These are phyloP conservation scores for Candida sanyaensis DNA, from an alignment of 1,139 yeast species.

Conservation along the genomic window DNA sequence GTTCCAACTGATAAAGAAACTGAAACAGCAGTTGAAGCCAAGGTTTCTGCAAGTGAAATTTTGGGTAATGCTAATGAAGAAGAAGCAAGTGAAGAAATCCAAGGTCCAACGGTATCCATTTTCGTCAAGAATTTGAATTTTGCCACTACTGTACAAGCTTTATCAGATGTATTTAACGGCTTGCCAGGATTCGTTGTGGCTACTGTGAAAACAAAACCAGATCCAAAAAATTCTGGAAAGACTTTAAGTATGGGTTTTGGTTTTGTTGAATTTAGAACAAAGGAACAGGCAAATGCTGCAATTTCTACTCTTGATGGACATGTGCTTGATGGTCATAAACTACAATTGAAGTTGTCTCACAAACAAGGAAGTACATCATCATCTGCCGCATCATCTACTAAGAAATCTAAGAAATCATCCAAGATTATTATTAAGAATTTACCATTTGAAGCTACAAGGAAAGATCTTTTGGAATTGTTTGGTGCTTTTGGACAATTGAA, in stretches of 20 bases:
- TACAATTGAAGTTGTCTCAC: slow-evolving; percentile 86
- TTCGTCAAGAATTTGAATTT: slow-evolving; percentile 93
- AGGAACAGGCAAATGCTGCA: slow-evolving; percentile 78
- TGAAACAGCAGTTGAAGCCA: slow-evolving; percentile 33
- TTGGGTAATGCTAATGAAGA: slow-evolving; percentile 39
- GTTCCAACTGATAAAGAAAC: slow-evolving; percentile 16
- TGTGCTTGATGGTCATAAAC: slow-evolving; percentile 83
- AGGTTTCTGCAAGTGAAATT: slow-evolving; percentile 29
- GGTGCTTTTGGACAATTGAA: slow-evolving; percentile 93
- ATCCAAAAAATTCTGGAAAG: slow-evolving; percentile 68
- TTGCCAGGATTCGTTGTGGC: slow-evolving; percentile 83
- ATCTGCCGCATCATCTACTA: slow-evolving; percentile 23
- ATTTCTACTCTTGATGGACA: slow-evolving; percentile 74
- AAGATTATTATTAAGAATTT: slow-evolving; percentile 93
- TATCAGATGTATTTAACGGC: slow-evolving; percentile 63
- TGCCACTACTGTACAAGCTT: slow-evolving; percentile 62
- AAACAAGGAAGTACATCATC: slow-evolving; percentile 46
- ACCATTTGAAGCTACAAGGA: slow-evolving; percentile 94
- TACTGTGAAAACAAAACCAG: slow-evolving; percentile 85
- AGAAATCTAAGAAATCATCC: slow-evolving; percentile 46
- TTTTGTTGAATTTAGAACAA: slow-evolving; percentile 83
- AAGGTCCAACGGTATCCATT: slow-evolving; percentile 80
- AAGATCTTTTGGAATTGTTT: slow-evolving; percentile 86
- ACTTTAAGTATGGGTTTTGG: slow-evolving; percentile 95
- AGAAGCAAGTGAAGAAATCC: slow-evolving; percentile 41